Evolutionary conservation across 2,329 filamentous ascomycete species (phyloP), one percentile per base, ranked within the genome.

Genomic region (Corniculantispora saksenae): DNA sequence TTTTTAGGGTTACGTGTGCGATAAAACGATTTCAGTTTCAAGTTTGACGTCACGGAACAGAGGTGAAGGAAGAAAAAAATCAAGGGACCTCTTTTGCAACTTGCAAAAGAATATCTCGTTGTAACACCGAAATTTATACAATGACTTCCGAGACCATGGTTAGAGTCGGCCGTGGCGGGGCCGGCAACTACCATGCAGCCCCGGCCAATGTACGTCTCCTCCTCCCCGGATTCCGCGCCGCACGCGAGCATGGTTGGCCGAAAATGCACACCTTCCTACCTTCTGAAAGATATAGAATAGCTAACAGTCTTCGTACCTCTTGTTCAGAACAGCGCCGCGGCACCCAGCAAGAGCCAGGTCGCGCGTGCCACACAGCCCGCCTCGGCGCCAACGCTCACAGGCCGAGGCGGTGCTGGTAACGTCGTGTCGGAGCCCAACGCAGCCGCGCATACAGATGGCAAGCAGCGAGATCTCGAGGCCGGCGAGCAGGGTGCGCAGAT

Each of bases 371-470:
- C 40, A 21, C 61, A 57, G 32, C 51, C 51, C 5, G 51, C 61
- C 2, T 50, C 53, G 43, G 53, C 53, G 2, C 61, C 61, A 29
- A 38, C 53, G n/a, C 32, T 63, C 69, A 81, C 78, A 38, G 85
- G 85, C 60, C 81, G 85, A 64, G 85, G 85, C 66, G 85, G 85
- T 27, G 83, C 84, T 0, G 85, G 85, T 21, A 87, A 87, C 74
- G 83, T 81, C 69, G 69, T 78, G 50, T 63, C 61, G 29, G 76
- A 78, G 43, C 65, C 72, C 32, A 66, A 72, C 32, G 68, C 72
- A 10, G 66, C 71, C 19, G 70, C 69, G 19, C 61, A 63, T 21
- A 8, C 61, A 4, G 27, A 62, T 25, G 60, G 12, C 69, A 67
- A 12, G 67, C 72, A 3, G 69, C 68, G 48, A 17, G 50, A 45